Base-by-base conservation (phyloP, 2,329 filamentous ascomycete genomes). In the Fusarium illudens region DNA sequence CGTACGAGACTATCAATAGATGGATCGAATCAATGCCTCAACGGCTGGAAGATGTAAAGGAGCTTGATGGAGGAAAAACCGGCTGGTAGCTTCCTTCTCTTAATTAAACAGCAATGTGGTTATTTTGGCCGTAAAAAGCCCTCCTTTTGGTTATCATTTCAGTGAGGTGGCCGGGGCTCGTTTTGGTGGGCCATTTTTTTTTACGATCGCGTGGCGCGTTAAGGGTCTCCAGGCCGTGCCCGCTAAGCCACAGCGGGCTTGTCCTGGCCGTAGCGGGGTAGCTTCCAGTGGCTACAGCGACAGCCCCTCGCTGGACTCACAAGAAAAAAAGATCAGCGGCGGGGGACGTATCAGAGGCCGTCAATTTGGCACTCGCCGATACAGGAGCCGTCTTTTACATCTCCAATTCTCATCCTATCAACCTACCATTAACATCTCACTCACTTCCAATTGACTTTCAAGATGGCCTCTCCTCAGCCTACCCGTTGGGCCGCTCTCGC, bases 401-500 rank as follows among this genome's bases (percentile, higher is more conserved):
- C 52, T 33, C n/a, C 33, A 22, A 49, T 34, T 36, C 25, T 25
- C 53, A 54, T 59, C 48, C 19, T 29, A 44, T 20, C 20, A 25
- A 44, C 22, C 22, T 17, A 27, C 15, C 42, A 29, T 61, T 52
- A 52, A 53, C 52, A 39, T 37, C 44, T 58, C 50, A 49, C 39
- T 58, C 15, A 15, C 15, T n/a, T 49, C 25, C 62, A 72, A 67
- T 68, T 68, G 51, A 62, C 55, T 20, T 22, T 30, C 55, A 66
- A 55, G 49, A 78, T 76, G 75, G 67, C 70, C 33, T 64, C 75
- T 42, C 46, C 75, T 44, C 58, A 69, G 30, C 58, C 74, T 55
- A 76, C 80, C 42, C 92, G 95, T 77, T 93, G 90, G 79, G 90
- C 93, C 52, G 88, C 90, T 57, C 83, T 98, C 73, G 89, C 91